These are phyloP conservation scores for Striga hermonthica DNA, from an alignment of 305 asterid genomes.

Conservation along the genomic window DNA sequence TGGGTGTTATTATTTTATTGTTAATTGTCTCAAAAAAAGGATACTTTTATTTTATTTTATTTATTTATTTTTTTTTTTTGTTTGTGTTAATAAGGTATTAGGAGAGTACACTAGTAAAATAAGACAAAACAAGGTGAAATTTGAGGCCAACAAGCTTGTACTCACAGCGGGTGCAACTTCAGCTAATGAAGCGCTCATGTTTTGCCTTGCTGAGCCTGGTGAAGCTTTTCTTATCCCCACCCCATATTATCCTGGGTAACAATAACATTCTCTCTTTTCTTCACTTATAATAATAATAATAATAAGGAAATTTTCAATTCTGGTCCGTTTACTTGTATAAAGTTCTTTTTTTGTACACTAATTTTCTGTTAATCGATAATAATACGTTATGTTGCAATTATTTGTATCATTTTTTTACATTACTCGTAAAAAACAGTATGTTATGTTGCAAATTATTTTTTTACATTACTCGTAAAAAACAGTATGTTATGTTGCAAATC, in stretches of 20 bases:
- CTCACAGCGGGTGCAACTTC: conserved; percentile 87
- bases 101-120: conserved; percentile 62
- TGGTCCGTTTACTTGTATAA: too few species aligned
- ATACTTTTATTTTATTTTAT: not conserved
- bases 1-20: not conserved
- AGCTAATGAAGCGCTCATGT: conserved; percentile 76
- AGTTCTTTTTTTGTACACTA: too few species aligned
- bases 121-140: conserved; percentile 54
- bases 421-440: too few species aligned
- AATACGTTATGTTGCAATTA: too few species aligned
- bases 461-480: too few species aligned
- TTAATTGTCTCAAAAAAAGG: not conserved
- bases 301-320: too few species aligned
- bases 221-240: conserved; percentile 80
- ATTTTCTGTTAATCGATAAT: too few species aligned
- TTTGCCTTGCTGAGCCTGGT: conserved; percentile 83
- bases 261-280: not conserved
- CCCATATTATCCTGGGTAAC: conserved; percentile 83
- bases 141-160: conserved; percentile 63
- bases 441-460: too few species aligned
- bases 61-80: not conserved
- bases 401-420: too few species aligned
- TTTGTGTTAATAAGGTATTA: conserved; percentile 66
- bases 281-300: too few species aligned
- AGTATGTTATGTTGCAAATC: too few species aligned